phyloP scores from a whole-genome alignment of 345 rosid genomes.

The Cochlearia excelsa region DNA sequence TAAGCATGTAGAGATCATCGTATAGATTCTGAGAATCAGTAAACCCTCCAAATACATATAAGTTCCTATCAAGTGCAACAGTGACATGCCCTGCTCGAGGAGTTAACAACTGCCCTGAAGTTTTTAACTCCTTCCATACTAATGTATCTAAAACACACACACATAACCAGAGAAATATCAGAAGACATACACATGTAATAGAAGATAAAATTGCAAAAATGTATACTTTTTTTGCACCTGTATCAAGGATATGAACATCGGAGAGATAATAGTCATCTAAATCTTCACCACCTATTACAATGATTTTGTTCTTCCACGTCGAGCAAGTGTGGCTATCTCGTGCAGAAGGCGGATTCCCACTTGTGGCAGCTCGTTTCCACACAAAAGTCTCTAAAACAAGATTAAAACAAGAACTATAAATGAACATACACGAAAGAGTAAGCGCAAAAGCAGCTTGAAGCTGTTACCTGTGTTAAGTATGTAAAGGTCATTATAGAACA shows the following conservation, averaged over 20 bases:
- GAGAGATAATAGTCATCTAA: slow-evolving; percentile 75
- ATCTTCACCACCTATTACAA: slow-evolving; percentile 98
- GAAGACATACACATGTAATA: slow-evolving; percentile 8
- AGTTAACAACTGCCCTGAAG: slow-evolving; percentile 67
- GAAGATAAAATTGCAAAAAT: slow-evolving; percentile 12
- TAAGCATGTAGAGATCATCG: slow-evolving; percentile 74
- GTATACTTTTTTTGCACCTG: slow-evolving; percentile 46
- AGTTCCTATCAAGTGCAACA: slow-evolving; percentile 68
- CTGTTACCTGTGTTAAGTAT: slow-evolving; percentile 75
- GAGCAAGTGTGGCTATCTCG: slow-evolving; percentile 97
- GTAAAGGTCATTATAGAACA: slow-evolving; percentile 85
- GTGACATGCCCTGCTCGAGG: slow-evolving; percentile 96
- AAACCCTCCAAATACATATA: slow-evolving; percentile 93
- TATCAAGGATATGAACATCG: slow-evolving; percentile 87
- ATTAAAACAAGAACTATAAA: too few species aligned
- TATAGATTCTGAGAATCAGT: slow-evolving; percentile 76
- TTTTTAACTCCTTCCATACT: slow-evolving; percentile 70
- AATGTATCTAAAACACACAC: slow-evolving; percentile 52
- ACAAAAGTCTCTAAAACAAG: slow-evolving; percentile 62
- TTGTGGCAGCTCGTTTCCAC: slow-evolving; percentile 71
- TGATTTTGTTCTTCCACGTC: slow-evolving; percentile 76
- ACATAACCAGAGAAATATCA: slow-evolving; percentile 25
- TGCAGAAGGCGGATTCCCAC: slow-evolving; percentile 81
- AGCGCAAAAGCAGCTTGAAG: too few species aligned
- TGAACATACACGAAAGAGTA: too few species aligned